Conservation (phyloP, 495 filamentous ascomycete species). For the Diplogelasinospora grovesii region DNA sequence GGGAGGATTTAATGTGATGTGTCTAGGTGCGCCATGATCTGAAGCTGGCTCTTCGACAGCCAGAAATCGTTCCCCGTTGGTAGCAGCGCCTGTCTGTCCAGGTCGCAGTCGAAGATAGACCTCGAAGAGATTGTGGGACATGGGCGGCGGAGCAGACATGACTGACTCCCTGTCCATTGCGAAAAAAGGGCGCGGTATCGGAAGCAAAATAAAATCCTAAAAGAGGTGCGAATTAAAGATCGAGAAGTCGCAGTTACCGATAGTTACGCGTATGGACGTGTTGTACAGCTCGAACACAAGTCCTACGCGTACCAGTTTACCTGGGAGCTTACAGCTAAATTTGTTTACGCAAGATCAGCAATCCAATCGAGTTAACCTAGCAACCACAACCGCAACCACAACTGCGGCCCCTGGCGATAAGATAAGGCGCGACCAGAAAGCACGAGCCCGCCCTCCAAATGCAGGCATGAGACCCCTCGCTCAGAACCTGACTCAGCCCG, state of each 20-base stretch:
- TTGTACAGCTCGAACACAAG: slow-evolving; percentile 1
- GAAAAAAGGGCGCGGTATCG: neutral
- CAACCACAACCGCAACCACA: slow-evolving; percentile 9
- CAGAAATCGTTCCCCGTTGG: slow-evolving; percentile 62
- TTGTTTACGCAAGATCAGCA: slow-evolving; percentile 10
- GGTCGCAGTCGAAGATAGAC: slow-evolving; percentile 89
- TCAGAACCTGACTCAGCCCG: no score
- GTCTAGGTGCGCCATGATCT: slow-evolving; percentile 52
- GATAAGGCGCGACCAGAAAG: neutral
- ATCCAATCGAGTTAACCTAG: slow-evolving; percentile 9
- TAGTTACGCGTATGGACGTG: neutral
- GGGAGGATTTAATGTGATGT: slow-evolving; percentile 84
- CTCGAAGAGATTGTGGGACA: slow-evolving; percentile 62
- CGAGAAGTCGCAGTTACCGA: neutral
- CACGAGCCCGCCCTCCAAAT: neutral
- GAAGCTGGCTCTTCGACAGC: slow-evolving; percentile 58
- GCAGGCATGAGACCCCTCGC: no score
- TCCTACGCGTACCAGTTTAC: no score
- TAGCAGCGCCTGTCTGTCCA: slow-evolving; percentile 39
- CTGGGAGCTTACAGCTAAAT: no score
- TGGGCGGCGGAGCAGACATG: slow-evolving; percentile 22
- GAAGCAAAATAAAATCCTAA: no score
- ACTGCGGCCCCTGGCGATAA: slow-evolving; percentile 1
- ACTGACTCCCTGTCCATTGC: slow-evolving; percentile 16
- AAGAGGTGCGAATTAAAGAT: neutral